Evolutionary conservation across 2,329 filamentous ascomycete genomes (phyloP).

Genomic region (Trichoderma koningii): DNA sequence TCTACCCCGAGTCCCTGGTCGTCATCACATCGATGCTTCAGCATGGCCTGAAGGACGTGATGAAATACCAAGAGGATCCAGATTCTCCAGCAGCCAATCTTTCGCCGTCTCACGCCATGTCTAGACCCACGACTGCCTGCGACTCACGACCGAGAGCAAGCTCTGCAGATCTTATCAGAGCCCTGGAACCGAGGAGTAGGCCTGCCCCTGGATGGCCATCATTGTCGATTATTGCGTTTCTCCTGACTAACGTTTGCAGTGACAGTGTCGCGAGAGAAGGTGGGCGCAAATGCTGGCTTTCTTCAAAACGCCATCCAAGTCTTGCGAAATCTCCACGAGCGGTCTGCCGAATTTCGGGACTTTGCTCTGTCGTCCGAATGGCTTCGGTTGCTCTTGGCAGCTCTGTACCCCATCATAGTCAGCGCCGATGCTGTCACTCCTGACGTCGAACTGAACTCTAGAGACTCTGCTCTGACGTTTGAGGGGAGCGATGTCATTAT

Average conservation of each 20-base stretch:
- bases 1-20: constrained; percentile 74
- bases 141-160: constrained; percentile 49
- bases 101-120: constrained; percentile 13
- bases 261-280: constrained; percentile 45
- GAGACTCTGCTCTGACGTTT: constrained; percentile 78
- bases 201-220: constrained; percentile 7
- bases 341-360: constrained; percentile 76
- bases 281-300: constrained; percentile 59
- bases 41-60: constrained; percentile 72
- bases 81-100: constrained; percentile 50
- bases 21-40: constrained; percentile 87
- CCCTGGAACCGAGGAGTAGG: constrained; percentile 58
- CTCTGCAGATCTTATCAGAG: constrained; percentile 68
- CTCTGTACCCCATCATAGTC: constrained; percentile 85
- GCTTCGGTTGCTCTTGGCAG: constrained; percentile 73
- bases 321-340: constrained; percentile 73
- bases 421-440: constrained; percentile 81
- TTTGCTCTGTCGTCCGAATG: constrained; percentile 81
- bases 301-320: constrained; percentile 79
- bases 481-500: constrained; percentile 85
- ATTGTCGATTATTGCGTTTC: not conserved
- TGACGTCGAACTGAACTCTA: constrained; percentile 82
- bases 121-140: constrained; percentile 25
- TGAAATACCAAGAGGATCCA: constrained; percentile 62
- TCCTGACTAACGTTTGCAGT: constrained; percentile 32